These are phyloP conservation scores for Cladosporium sp. DNA, from an alignment of 2,329 filamentous ascomycete species.

Conservation along the genomic window DNA sequence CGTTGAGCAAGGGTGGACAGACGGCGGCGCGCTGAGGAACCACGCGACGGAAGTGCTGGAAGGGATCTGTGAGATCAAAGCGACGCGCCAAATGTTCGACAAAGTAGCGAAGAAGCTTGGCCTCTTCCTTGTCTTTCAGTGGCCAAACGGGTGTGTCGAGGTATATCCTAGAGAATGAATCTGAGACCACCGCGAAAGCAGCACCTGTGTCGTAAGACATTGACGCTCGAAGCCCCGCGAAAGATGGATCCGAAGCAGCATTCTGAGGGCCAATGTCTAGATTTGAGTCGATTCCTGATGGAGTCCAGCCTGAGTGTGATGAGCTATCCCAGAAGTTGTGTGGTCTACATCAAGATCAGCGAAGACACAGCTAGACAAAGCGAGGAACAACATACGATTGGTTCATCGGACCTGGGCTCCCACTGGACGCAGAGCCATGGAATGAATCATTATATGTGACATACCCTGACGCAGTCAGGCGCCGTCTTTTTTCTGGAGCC, in stretches of 20 bases:
- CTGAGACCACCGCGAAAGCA: slow-evolving; percentile 22
- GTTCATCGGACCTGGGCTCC: not conserved
- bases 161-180: slow-evolving; percentile 33
- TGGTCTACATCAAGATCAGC: slow-evolving; percentile 16
- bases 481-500: slow-evolving; percentile 15
- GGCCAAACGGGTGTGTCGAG: slow-evolving; percentile 36
- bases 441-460: slow-evolving; percentile 16
- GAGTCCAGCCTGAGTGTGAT: slow-evolving; percentile 29
- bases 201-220: slow-evolving; percentile 23
- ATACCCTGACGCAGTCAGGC: slow-evolving; percentile 10
- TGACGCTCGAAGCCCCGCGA: slow-evolving; percentile 27
- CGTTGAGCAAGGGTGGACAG: slow-evolving; percentile 57
- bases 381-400: not conserved
- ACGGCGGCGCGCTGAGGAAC: slow-evolving; percentile 57
- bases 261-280: slow-evolving; percentile 20
- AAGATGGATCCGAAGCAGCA: slow-evolving; percentile 21
- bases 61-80: slow-evolving; percentile 39
- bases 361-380: not conserved
- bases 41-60: slow-evolving; percentile 55
- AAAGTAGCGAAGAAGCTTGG: slow-evolving; percentile 37
- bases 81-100: slow-evolving; percentile 35
- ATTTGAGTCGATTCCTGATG: slow-evolving; percentile 18
- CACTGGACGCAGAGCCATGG: slow-evolving; percentile 6
- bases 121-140: slow-evolving; percentile 35
- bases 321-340: slow-evolving; percentile 27